Percentiles rank a stretch among this genome's conserved stretches.
These are phyloP conservation scores for Monosporascus sp. DNA, from an alignment of 2,329 filamentous ascomycete species.

Conservation along the genomic window DNA sequence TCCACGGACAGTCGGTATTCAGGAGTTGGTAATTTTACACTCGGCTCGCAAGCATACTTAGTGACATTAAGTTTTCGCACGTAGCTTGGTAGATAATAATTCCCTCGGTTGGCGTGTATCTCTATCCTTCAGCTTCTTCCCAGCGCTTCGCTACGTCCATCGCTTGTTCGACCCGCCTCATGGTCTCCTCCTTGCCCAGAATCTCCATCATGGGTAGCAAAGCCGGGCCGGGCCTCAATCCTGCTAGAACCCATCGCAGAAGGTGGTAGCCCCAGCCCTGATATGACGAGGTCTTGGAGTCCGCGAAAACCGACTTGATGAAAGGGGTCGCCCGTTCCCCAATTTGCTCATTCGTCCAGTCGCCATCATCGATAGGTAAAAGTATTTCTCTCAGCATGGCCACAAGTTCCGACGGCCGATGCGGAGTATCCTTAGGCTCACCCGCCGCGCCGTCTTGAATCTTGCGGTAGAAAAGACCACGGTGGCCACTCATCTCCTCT, in stretches of 20 bases:
- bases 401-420: constrained; percentile 8
- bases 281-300: not conserved
- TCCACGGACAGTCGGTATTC: constrained; percentile 10
- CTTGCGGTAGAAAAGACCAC: constrained; percentile 4
- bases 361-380: constrained; percentile 7
- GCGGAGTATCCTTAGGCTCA: not conserved
- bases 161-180: constrained; percentile 17
- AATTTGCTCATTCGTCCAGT: constrained; percentile 17
- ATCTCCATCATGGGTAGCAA: constrained; percentile 19
- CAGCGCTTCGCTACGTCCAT: constrained; percentile 7
- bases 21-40: constrained; percentile 3
- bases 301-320: constrained; percentile 13
- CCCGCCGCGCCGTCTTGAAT: not conserved
- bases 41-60: not conserved
- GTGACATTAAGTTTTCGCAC: constrained; percentile 6
- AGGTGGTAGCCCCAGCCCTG: constrained; percentile 21
- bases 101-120: not conserved
- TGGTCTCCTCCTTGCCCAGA: constrained; percentile 20
- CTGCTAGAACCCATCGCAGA: constrained; percentile 23
- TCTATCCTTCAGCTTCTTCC: not conserved
- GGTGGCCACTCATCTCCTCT: not conserved
- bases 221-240: constrained; percentile 16
- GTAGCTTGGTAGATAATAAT: not conserved
- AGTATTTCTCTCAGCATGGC: constrained; percentile 10
- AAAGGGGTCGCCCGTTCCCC: constrained; percentile 10